Evolutionary conservation across 2,329 filamentous ascomycete species (phyloP).

Genomic region (Calonectria montana): DNA sequence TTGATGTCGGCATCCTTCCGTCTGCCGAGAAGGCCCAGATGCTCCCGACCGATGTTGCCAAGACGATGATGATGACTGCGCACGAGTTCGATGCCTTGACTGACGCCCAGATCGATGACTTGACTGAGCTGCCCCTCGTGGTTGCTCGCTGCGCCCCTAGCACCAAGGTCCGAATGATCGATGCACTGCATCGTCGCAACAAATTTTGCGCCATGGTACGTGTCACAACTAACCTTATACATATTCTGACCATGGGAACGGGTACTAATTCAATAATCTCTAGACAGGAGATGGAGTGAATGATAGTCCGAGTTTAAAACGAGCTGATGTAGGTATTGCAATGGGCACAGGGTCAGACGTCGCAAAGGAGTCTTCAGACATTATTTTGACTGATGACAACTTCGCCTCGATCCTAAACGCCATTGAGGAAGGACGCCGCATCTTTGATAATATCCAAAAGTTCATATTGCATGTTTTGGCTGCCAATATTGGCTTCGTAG

Average conservation of each 20-base stretch:
- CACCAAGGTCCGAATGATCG: slow-evolving; percentile 80
- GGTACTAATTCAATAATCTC: background rate
- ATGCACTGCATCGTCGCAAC: slow-evolving; percentile 74
- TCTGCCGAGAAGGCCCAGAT: slow-evolving; percentile 48
- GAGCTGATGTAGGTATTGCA: slow-evolving; percentile 76
- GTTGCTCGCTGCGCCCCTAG: slow-evolving; percentile 76
- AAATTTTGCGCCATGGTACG: slow-evolving; percentile 70
- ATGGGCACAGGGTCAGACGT: slow-evolving; percentile 78
- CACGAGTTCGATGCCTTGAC: slow-evolving; percentile 72
- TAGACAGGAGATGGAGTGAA: slow-evolving; percentile 76
- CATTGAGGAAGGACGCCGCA: slow-evolving; percentile 73
- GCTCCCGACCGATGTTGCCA: slow-evolving; percentile 61
- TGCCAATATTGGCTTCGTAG: slow-evolving; percentile 75
- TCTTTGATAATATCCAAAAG: slow-evolving; percentile 79
- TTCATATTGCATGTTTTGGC: slow-evolving; percentile 75
- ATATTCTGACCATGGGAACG: background rate
- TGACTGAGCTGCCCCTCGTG: slow-evolving; percentile 73
- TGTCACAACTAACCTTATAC: background rate
- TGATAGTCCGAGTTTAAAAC: slow-evolving; percentile 74
- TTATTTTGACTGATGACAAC: slow-evolving; percentile 77
- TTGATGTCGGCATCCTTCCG: slow-evolving; percentile 69
- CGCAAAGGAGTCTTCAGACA: slow-evolving; percentile 72
- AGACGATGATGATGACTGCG: slow-evolving; percentile 71
- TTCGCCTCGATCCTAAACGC: slow-evolving; percentile 59
- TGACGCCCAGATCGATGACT: slow-evolving; percentile 70